Evolutionary conservation across 2,329 filamentous ascomycete species (phyloP), one percentile per base, ranked within the genome.

Genomic region (Fusarium paranaense): DNA sequence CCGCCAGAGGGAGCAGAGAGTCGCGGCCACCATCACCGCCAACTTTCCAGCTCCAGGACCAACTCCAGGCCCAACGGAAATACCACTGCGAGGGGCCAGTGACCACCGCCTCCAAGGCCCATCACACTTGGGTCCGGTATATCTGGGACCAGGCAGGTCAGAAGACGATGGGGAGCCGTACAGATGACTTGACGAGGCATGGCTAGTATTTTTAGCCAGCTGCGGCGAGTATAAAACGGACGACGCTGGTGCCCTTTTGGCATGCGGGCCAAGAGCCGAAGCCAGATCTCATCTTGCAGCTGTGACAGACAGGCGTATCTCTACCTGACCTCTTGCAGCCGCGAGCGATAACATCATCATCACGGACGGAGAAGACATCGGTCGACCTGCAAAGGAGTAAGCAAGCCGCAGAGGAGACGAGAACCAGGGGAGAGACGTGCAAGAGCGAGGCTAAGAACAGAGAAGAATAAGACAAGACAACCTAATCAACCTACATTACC

Each of bases 191-290:
- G 38, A 40, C 64, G 32, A 20, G 50, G 61, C 47, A 64, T 70
- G 61, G 64, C 62, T 76, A 67, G 72, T 79, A 78, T 79, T 77
- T 75, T 78, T 79, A 78, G 76, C 64, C 57, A 60, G 60, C 62
- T 61, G 64, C 60, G 50, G 60, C 66, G 67, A 78, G 71, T 80
- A 80, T 80, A 80, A 79, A 76, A 76, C 62, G 67, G 66, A 71
- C 60, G 74, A 67, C 60, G 20, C 59, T 42, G 65, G 62, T 73
- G 76, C 47, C 73, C 62, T 74, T 45, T 50, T 61, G 57, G 69
- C 42, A 58, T 64, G 66, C n/a, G 47, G 54, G 56, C 57, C 52
- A 54, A 70, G 61, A 47, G 54, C 64, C 61, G 71, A 52, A 37
- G 52, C 42, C 58, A 62, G 72, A 76, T 75, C 76, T 73, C 64